Evolutionary conservation across 768 basidiomycete genomes (phyloP).

Genomic region (Podaxis rugospora): DNA sequence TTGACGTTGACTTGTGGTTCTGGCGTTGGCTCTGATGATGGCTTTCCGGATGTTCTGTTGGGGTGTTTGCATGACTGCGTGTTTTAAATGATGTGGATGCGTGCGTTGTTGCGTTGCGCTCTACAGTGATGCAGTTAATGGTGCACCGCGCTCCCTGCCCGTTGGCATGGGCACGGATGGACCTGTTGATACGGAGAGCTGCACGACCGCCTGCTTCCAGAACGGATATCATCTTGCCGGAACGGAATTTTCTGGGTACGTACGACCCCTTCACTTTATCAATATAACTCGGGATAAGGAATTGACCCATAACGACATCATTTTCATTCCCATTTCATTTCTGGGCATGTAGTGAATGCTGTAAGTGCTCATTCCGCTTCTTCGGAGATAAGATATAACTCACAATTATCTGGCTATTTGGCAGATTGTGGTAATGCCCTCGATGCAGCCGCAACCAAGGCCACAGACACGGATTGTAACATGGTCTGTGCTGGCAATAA

Average conservation of each 20-base stretch:
- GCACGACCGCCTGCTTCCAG: conserved; percentile 58
- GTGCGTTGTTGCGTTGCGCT: not conserved
- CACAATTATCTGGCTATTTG: not conserved
- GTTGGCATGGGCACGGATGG: conserved; percentile 32
- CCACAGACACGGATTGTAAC: conserved; percentile 50
- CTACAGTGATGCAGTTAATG: conserved; percentile 39
- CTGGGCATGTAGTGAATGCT: conserved; percentile 40
- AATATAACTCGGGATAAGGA: not conserved
- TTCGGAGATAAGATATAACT: conserved; percentile 1
- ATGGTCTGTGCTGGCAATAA: conserved; percentile 64
- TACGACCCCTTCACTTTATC: not conserved
- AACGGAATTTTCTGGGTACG: conserved; percentile 35
- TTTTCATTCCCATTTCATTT: not conserved
- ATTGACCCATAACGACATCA: conserved; percentile 5
- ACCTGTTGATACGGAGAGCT: conserved; percentile 48
- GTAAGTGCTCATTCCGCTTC: conserved; percentile 27
- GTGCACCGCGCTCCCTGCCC: conserved; percentile 37
- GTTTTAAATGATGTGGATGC: not conserved
- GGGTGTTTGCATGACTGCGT: not conserved
- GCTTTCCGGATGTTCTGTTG: not conserved
- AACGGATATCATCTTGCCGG: conserved; percentile 38
- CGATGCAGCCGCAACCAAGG: conserved; percentile 41
- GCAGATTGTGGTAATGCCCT: conserved; percentile 49
- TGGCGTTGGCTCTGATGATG: not conserved
- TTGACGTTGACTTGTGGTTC: conserved; percentile 11